Conservation (phyloP, 768 basidiomycete species). For the Tubosaeta brunneosetosa region DNA sequence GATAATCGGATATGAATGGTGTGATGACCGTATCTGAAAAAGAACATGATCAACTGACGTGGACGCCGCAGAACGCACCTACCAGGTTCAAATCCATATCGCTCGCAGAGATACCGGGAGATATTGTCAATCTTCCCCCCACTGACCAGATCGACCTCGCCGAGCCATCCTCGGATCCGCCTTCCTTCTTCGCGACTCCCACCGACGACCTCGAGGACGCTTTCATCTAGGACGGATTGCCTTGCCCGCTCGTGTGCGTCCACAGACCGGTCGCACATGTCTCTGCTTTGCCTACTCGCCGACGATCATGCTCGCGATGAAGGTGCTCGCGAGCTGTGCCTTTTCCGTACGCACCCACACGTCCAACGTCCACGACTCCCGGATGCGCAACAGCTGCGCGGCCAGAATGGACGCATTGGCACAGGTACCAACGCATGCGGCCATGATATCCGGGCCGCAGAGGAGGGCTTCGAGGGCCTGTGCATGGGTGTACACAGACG, state of each 20-base stretch:
- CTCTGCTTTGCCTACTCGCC: constrained; percentile 70
- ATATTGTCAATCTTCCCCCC: constrained; percentile 58
- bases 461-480: constrained; percentile 70
- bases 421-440: constrained; percentile 67
- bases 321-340: constrained; percentile 76
- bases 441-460: constrained; percentile 76
- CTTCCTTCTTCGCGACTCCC: constrained; percentile 71
- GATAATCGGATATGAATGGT: constrained; percentile 69
- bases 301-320: constrained; percentile 63
- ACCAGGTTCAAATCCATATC: constrained; percentile 80
- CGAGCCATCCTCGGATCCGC: no score
- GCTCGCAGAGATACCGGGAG: constrained; percentile 73
- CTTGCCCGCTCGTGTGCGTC: constrained; percentile 42
- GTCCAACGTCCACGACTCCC: constrained; percentile 71
- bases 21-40: no score
- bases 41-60: background rate
- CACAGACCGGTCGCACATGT: constrained; percentile 78
- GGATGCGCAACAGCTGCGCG: constrained; percentile 71
- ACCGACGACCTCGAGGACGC: constrained; percentile 70
- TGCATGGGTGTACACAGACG: constrained; percentile 74
- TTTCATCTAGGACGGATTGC: constrained; percentile 43
- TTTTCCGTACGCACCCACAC: constrained; percentile 78
- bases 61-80: constrained; percentile 10
- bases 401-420: constrained; percentile 67
- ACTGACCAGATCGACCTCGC: constrained; percentile 71